These are phyloP conservation scores for Phyllosticta citrichinensis DNA, from an alignment of 2,329 filamentous ascomycete genomes.

Conservation along the genomic window DNA sequence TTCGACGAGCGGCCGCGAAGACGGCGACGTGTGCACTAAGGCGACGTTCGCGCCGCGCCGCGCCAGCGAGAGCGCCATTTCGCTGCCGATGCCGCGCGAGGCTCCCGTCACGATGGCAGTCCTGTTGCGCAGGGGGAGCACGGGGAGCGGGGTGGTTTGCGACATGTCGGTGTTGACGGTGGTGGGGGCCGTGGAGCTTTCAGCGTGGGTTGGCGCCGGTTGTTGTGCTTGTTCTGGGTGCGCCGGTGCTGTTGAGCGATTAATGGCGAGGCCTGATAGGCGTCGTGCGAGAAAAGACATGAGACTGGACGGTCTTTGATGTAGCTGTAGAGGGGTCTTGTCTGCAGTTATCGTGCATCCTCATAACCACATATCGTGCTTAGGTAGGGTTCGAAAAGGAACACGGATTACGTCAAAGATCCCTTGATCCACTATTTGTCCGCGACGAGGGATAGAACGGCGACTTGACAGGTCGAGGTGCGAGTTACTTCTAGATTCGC, in stretches of 20 bases:
- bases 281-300: neutral
- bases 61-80: constrained; percentile 33
- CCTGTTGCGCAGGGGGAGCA: constrained; percentile 13
- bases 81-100: constrained; percentile 35
- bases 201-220: neutral
- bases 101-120: constrained; percentile 39
- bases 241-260: neutral
- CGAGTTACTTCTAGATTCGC: neutral
- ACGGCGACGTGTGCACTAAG: neutral
- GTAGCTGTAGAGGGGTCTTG: neutral
- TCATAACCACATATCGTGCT: neutral
- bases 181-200: neutral
- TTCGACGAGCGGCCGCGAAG: neutral
- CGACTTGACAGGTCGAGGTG: neutral
- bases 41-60: constrained; percentile 30
- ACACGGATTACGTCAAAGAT: neutral
- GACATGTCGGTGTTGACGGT: neutral
- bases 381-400: neutral
- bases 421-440: neutral
- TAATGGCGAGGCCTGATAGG: neutral
- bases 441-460: neutral
- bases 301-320: neutral
- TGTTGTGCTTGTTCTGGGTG: neutral
- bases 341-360: neutral
- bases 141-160: neutral